These are phyloP conservation scores for Didymosphaeria variabile DNA, from an alignment of 2,329 filamentous ascomycete species.

Conservation along the genomic window DNA sequence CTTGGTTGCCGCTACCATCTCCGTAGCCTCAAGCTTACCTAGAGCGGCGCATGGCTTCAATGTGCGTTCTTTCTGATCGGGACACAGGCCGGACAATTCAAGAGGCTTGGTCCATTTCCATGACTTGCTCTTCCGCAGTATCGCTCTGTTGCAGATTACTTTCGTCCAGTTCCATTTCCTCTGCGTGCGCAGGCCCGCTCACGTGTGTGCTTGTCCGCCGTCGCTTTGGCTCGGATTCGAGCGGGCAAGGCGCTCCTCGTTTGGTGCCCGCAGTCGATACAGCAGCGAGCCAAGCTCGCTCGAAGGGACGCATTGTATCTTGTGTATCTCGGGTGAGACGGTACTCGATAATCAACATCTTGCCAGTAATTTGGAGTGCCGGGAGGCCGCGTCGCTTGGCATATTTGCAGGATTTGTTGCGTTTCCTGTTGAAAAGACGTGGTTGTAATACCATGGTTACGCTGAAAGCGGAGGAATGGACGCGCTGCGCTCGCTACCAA, in stretches of 20 bases:
- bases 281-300: background rate
- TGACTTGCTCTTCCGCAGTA: background rate
- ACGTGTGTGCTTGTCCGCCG: background rate
- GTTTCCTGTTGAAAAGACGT: background rate
- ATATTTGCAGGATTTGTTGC: background rate
- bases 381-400: background rate
- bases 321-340: background rate
- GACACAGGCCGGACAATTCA: background rate
- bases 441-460: background rate
- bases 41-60: too few relatives aligned
- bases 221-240: slow-evolving; percentile 4
- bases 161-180: background rate
- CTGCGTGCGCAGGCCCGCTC: background rate
- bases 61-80: too few relatives aligned
- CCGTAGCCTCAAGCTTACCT: background rate
- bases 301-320: background rate
- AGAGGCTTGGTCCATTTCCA: background rate
- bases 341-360: background rate
- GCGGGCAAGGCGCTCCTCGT: background rate
- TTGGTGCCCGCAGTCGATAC: background rate
- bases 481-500: background rate
- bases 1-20: background rate
- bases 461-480: background rate
- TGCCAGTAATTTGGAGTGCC: background rate
- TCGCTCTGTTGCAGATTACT: background rate